Evolutionary conservation across 257 asterid genomes (phyloP).

Genomic region (Ajuga chamaepitys): DNA sequence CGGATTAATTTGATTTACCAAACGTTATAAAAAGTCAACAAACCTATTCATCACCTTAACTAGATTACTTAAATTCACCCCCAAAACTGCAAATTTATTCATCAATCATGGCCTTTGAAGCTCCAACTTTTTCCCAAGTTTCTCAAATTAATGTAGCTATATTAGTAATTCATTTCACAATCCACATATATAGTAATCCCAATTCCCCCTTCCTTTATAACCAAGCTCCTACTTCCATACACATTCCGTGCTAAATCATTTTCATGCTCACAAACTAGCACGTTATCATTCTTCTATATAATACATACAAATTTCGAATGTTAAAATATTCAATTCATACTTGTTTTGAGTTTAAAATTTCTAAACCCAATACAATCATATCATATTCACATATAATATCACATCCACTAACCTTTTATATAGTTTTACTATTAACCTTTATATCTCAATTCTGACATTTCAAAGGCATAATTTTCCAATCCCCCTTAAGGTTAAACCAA

Average conservation of each 20-base stretch:
- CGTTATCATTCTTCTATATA: slow-evolving; percentile 22
- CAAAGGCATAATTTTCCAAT: too few relatives aligned
- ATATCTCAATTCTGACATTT: too few relatives aligned
- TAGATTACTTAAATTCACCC: background rate
- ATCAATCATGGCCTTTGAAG: background rate
- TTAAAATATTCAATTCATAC: too few relatives aligned
- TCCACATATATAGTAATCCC: background rate
- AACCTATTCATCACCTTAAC: background rate
- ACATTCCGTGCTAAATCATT: background rate
- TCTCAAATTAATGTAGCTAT: background rate
- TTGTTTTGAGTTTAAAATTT: too few relatives aligned
- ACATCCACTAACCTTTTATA: too few relatives aligned
- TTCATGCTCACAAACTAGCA: slow-evolving; percentile 17
- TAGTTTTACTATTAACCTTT: too few relatives aligned
- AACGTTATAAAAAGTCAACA: slow-evolving; percentile 17
- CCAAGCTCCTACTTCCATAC: slow-evolving; percentile 2
- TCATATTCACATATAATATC: too few relatives aligned
- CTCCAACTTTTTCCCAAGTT: background rate
- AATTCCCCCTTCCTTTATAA: slow-evolving; percentile 23
- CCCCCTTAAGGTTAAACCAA: too few relatives aligned
- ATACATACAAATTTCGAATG: too few relatives aligned
- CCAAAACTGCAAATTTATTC: background rate
- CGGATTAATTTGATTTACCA: slow-evolving; percentile 4
- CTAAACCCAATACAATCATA: too few relatives aligned
- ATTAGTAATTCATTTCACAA: background rate